Conservation (phyloP, 495 filamentous ascomycete genomes). For the Niebla homalea region DNA sequence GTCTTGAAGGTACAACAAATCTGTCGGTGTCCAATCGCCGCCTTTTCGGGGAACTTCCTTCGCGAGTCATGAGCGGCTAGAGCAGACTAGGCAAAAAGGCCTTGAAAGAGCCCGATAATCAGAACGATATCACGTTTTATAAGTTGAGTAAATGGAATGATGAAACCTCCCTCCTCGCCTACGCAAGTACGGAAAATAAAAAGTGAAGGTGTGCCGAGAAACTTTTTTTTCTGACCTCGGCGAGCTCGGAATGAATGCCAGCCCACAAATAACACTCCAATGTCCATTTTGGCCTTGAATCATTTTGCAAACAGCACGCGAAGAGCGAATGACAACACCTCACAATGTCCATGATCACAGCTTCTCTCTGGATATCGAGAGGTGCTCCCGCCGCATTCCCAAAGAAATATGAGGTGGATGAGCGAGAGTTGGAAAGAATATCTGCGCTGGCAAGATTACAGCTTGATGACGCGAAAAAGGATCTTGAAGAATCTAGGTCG, state of each 20-base stretch:
- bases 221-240: not conserved
- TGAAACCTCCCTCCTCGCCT: no score
- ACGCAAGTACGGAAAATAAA: not conserved
- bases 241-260: no score
- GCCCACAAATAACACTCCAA: no score
- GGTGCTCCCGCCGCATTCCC: conserved; percentile 89
- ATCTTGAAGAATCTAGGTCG: conserved; percentile 54
- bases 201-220: not conserved
- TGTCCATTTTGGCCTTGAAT: no score
- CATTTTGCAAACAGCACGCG: no score
- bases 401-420: conserved; percentile 78
- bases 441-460: conserved; percentile 77
- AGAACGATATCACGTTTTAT: no score
- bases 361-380: conserved; percentile 83
- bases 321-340: not conserved
- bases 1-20: conserved; percentile 39
- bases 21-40: conserved; percentile 48
- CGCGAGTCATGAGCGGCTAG: conserved; percentile 14
- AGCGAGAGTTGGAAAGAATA: conserved; percentile 85
- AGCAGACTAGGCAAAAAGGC: not conserved
- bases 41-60: conserved; percentile 39
- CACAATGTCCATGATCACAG: conserved; percentile 84
- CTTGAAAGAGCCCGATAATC: no score
- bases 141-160: no score
- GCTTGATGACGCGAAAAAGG: conserved; percentile 82